Percentiles rank a stretch among this genome's conserved stretches.
Conservation (phyloP, 2,329 filamentous ascomycete genomes). For the Calycina herbarum region DNA sequence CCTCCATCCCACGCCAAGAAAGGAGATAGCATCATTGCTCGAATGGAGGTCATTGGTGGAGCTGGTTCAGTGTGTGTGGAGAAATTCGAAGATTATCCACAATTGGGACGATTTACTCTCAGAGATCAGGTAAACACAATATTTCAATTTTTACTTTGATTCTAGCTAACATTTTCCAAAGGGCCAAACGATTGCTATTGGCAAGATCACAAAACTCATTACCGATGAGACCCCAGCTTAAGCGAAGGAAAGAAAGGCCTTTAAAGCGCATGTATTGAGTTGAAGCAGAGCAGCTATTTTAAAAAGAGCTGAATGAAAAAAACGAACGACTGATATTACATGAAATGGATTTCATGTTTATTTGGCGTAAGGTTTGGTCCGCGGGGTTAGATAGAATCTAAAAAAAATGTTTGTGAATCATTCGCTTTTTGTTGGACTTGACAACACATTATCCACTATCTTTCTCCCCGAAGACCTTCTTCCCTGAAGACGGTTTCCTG, state of each 20-base stretch:
- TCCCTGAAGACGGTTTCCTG: neutral
- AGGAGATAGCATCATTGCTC: conserved; percentile 83
- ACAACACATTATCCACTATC: neutral
- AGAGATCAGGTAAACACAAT: conserved; percentile 69
- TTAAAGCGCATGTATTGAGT: neutral
- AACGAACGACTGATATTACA: neutral
- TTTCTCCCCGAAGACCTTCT: too few species aligned
- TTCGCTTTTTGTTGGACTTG: neutral
- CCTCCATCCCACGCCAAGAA: conserved; percentile 87
- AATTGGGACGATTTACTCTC: conserved; percentile 87
- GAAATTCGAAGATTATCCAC: conserved; percentile 92
- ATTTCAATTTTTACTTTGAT: conserved; percentile 24
- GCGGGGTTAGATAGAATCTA: conserved; percentile 2
- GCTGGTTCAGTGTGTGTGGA: conserved; percentile 90
- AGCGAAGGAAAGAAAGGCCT: conserved; percentile 7
- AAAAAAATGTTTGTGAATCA: neutral
- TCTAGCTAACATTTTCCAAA: conserved; percentile 43
- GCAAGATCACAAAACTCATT: conserved; percentile 94
- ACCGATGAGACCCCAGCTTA: conserved; percentile 37
- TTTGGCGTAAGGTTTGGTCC: conserved; percentile 4
- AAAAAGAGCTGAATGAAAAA: neutral
- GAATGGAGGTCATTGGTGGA: conserved; percentile 82
- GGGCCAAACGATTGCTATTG: conserved; percentile 99
- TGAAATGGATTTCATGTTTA: conserved; percentile 4
- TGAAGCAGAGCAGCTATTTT: neutral